phyloP scores from a whole-genome alignment of 768 basidiomycete genomes.

The Pleurotus giganteus region DNA sequence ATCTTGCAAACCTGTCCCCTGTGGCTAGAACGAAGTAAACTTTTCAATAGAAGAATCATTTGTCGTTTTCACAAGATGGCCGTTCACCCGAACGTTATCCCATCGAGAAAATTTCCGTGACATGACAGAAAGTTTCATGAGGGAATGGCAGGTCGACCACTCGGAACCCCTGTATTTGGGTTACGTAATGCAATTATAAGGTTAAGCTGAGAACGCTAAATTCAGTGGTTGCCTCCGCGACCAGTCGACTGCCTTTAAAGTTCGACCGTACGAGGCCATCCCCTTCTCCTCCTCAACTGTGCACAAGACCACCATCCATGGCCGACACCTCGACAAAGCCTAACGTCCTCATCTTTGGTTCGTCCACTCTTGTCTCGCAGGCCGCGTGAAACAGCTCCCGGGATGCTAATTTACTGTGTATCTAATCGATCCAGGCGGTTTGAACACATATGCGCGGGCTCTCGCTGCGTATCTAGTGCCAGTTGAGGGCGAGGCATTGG shows the following conservation, averaged over 20 bases:
- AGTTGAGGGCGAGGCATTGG: slow-evolving; percentile 61
- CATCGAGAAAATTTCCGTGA: slow-evolving; percentile 4
- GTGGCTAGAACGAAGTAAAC: slow-evolving; percentile 10
- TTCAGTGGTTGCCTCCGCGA: slow-evolving; percentile 8
- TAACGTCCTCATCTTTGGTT: slow-evolving; percentile 76
- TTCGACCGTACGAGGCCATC: not conserved
- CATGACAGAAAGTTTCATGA: not conserved
- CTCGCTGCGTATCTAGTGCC: slow-evolving; percentile 70
- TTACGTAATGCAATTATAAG: slow-evolving; percentile 9
- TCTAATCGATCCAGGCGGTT: slow-evolving; percentile 52
- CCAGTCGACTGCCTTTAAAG: slow-evolving; percentile 2
- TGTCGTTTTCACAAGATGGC: slow-evolving; percentile 5
- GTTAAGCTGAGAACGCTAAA: slow-evolving; percentile 6
- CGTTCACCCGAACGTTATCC: not conserved
- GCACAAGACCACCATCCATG: slow-evolving; percentile 22
- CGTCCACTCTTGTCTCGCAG: slow-evolving; percentile 18
- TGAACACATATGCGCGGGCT: slow-evolving; percentile 76
- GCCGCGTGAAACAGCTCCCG: not conserved
- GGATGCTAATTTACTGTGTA: not conserved
- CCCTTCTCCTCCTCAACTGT: slow-evolving; percentile 4
- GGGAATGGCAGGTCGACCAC: not conserved
- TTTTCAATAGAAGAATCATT: not conserved
- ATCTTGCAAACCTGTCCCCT: slow-evolving; percentile 38
- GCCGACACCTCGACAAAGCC: slow-evolving; percentile 41
- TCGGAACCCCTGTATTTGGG: not conserved